Percentiles rank a stretch among this genome's conserved stretches.
phyloP scores from a whole-genome alignment of 1,284 basidiomycete species.

The Phellopilus nigrolimitatus region DNA sequence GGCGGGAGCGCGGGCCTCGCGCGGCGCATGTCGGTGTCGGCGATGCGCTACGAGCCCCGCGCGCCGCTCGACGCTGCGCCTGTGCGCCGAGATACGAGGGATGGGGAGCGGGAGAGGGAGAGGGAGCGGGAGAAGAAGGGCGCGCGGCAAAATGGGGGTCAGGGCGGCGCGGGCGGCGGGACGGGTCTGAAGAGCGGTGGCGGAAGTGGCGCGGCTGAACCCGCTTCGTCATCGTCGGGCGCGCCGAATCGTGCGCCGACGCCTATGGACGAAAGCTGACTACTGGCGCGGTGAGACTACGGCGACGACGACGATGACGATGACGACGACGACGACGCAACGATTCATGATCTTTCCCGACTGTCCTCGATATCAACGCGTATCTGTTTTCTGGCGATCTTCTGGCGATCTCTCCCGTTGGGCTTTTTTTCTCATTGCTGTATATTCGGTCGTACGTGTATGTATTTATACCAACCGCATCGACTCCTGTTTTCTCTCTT shows the following conservation, averaged over 20 bases:
- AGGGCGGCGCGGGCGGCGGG: neutral
- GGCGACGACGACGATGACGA: no score
- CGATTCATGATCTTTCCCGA: no score
- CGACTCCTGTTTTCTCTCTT: no score
- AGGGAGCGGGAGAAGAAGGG: neutral
- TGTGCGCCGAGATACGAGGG: neutral
- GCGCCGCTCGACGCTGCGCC: neutral
- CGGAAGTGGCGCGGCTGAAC: neutral
- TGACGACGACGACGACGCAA: no score
- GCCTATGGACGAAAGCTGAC: neutral
- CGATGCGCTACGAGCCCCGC: conserved; percentile 8
- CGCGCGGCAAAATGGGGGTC: neutral
- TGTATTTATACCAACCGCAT: no score
- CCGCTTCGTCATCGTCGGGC: neutral
- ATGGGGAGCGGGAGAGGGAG: neutral
- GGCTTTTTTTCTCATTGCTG: no score
- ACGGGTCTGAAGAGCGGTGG: neutral
- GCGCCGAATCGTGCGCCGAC: neutral
- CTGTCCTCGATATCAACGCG: no score
- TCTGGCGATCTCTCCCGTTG: no score
- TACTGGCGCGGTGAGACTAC: no score
- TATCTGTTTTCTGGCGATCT: no score
- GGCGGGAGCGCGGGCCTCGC: neutral
- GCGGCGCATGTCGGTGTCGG: conserved; percentile 3
- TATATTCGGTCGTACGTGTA: no score